Percentiles rank a stretch among this genome's conserved stretches.
Evolutionary conservation across 2,329 filamentous ascomycete species (phyloP).

Genomic region (Coniochaeta prunicola): DNA sequence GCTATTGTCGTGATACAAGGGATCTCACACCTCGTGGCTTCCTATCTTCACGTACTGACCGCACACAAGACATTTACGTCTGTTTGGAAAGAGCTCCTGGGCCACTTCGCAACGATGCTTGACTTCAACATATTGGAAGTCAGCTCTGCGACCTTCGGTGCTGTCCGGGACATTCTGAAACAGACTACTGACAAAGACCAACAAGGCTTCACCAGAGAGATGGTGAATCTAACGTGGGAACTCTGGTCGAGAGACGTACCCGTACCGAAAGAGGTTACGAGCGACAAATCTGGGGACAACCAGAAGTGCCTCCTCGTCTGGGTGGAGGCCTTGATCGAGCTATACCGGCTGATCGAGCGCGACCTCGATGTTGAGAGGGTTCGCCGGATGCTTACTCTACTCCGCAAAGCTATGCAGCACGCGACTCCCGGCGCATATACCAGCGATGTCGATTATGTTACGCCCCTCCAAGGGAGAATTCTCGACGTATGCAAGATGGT

Average conservation of each 20-base stretch:
- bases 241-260: conserved; percentile 65
- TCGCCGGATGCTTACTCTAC: conserved; percentile 60
- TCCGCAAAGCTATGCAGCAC: conserved; percentile 63
- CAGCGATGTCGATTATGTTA: conserved; percentile 65
- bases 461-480: conserved; percentile 63
- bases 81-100: conserved; percentile 70
- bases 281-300: conserved; percentile 52
- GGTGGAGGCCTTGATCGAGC: conserved; percentile 63
- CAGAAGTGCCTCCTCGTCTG: conserved; percentile 85
- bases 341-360: conserved; percentile 67
- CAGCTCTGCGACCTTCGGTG: conserved; percentile 64
- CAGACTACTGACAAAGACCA: conserved; percentile 35
- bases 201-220: conserved; percentile 37
- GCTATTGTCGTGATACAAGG: conserved; percentile 68
- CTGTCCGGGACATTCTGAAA: conserved; percentile 56
- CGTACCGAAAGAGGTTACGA: conserved; percentile 29
- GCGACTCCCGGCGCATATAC: conserved; percentile 63
- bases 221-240: conserved; percentile 58
- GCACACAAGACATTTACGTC: conserved; percentile 58
- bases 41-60: conserved; percentile 68
- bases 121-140: conserved; percentile 60
- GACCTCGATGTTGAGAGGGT: conserved; percentile 57
- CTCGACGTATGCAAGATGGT: conserved; percentile 62
- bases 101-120: conserved; percentile 58
- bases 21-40: conserved; percentile 64